Conservation (phyloP, 2,329 filamentous ascomycete species). For the Sclerotinia spermophila region DNA sequence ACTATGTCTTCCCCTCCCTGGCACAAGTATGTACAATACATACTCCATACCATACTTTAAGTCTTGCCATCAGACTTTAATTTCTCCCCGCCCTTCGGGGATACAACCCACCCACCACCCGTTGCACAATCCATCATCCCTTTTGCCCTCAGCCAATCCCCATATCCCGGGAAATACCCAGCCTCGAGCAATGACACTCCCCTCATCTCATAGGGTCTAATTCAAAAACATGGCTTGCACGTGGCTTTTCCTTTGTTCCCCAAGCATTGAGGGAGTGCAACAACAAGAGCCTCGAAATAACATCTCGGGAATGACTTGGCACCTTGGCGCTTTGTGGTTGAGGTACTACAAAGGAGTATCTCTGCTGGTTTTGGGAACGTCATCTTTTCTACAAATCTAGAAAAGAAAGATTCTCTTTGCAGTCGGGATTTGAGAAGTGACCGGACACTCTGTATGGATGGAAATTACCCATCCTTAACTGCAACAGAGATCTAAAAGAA, state of each 20-base stretch:
- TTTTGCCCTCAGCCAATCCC: neutral
- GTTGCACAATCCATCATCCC: neutral
- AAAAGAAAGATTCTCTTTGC: neutral
- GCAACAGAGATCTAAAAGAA: neutral
- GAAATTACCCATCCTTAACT: neutral
- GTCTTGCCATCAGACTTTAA: neutral
- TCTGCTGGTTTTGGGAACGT: neutral
- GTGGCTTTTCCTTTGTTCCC: neutral
- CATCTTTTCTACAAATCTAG: neutral
- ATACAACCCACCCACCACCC: neutral
- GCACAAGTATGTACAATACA: neutral
- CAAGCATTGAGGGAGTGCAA: neutral
- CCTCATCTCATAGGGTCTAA: neutral
- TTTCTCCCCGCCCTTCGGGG: neutral
- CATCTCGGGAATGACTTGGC: neutral
- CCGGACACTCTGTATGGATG: neutral
- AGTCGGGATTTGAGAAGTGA: neutral
- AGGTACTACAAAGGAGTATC: neutral
- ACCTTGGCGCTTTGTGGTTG: neutral
- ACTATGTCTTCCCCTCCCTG: neutral
- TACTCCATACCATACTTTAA: neutral
- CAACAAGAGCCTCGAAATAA: neutral
- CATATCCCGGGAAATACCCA: neutral
- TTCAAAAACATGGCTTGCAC: neutral
- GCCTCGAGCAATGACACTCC: slow-evolving; percentile 3